Percentiles rank a stretch among this genome's conserved stretches.
These are phyloP conservation scores for Colletotrichum spinosum DNA, from an alignment of 2,329 filamentous ascomycete species.

Conservation along the genomic window DNA sequence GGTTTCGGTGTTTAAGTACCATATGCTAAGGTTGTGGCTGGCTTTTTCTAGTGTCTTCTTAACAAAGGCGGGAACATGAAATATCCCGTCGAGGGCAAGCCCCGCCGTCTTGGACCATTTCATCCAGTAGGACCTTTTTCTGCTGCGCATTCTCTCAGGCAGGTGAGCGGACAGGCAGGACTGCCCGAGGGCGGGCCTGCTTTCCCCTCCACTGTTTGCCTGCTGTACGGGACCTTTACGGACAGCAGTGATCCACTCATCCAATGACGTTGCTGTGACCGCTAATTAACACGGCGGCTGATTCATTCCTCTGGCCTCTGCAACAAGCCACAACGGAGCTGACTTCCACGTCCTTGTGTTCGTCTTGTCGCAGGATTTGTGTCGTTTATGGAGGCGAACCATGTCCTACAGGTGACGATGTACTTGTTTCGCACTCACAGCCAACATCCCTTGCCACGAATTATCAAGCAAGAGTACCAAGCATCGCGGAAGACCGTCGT, in stretches of 20 bases:
- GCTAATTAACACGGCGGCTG: slow-evolving; percentile 8
- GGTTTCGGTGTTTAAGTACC: background rate
- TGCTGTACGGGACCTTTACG: background rate
- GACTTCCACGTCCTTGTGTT: background rate
- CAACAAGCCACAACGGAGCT: slow-evolving; percentile 3
- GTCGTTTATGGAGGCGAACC: too few relatives aligned
- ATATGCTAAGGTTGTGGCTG: background rate
- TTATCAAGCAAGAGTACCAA: too few relatives aligned
- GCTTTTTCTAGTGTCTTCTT: background rate
- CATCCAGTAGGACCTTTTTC: slow-evolving; percentile 27
- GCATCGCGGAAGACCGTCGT: too few relatives aligned
- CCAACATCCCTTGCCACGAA: too few relatives aligned
- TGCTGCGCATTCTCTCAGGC: background rate
- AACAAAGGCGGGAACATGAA: slow-evolving; percentile 9
- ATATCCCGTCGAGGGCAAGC: slow-evolving; percentile 11
- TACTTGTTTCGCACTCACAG: too few relatives aligned
- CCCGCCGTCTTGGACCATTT: slow-evolving; percentile 11
- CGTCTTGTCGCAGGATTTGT: too few relatives aligned
- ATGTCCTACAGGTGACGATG: too few relatives aligned
- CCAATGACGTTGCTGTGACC: slow-evolving; percentile 37
- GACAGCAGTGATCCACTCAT: slow-evolving; percentile 18
- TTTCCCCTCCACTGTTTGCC: background rate
- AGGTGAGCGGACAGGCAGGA: background rate
- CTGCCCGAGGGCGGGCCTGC: background rate
- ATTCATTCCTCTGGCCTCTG: slow-evolving; percentile 15